Conservation (phyloP, 495 filamentous ascomycete genomes). For the Penicillium nucicola region DNA sequence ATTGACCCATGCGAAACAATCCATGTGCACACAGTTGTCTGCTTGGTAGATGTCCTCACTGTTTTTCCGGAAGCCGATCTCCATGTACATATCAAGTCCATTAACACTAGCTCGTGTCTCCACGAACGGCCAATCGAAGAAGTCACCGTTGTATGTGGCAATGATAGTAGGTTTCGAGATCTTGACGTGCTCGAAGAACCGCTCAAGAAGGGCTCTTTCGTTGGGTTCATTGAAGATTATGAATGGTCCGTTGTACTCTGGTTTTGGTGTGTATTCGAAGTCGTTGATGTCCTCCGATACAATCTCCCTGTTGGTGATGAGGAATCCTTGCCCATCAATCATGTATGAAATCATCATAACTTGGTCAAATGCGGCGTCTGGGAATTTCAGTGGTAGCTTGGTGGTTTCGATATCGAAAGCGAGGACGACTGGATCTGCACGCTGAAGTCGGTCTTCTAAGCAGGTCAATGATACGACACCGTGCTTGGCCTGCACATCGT, state of each 20-base stretch:
- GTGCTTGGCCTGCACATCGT: slow-evolving; percentile 91
- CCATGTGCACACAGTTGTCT: slow-evolving; percentile 95
- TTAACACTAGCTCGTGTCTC: slow-evolving; percentile 87
- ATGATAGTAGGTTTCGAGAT: slow-evolving; percentile 93
- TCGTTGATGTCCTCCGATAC: slow-evolving; percentile 97
- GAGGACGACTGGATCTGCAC: slow-evolving; percentile 92
- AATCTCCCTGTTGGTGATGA: slow-evolving; percentile 98
- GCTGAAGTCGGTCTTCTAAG: slow-evolving; percentile 82
- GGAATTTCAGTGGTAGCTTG: slow-evolving; percentile 95
- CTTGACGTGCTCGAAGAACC: slow-evolving; percentile 95
- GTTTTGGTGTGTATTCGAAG: slow-evolving; percentile 97
- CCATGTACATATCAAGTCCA: slow-evolving; percentile 99
- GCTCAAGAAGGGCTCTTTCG: slow-evolving; percentile 80
- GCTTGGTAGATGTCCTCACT: slow-evolving; percentile 94
- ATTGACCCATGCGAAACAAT: slow-evolving; percentile 98
- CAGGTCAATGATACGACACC: slow-evolving; percentile 76
- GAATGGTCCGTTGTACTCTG: slow-evolving; percentile 91
- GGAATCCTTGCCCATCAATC: slow-evolving; percentile 97
- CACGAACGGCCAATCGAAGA: slow-evolving; percentile 99
- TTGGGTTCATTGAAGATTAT: slow-evolving; percentile 98
- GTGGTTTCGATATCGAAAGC: slow-evolving; percentile 98
- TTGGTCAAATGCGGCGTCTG: slow-evolving; percentile 92
- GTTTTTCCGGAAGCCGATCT: slow-evolving; percentile 95
- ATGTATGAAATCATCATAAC: slow-evolving; percentile 99
- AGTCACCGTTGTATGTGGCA: slow-evolving; percentile 99